Evolutionary conservation across 305 asterid genomes (phyloP).

Genomic region (Fraxinus dipetala): DNA sequence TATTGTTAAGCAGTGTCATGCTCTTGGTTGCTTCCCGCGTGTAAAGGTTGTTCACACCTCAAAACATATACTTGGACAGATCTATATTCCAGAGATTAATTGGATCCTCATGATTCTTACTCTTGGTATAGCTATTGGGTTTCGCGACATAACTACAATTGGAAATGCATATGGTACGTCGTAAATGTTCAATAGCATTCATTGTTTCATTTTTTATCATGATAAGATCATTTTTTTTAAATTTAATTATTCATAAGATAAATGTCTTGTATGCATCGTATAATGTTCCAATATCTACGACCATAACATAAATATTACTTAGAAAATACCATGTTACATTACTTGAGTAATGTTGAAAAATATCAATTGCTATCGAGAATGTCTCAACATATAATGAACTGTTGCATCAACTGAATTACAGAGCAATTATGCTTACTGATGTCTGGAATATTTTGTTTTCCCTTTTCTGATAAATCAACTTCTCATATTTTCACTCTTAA

Average conservation of each 20-base stretch:
- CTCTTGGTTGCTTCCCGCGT: slow-evolving; percentile 68
- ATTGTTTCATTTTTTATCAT: neutral
- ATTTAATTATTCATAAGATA: neutral
- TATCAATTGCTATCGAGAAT: neutral
- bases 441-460: neutral
- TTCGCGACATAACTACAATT: slow-evolving; percentile 46
- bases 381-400: neutral
- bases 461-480: neutral
- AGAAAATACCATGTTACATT: neutral
- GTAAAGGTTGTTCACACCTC: slow-evolving; percentile 82
- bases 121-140: slow-evolving; percentile 71
- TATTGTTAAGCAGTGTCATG: slow-evolving; percentile 61
- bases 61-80: slow-evolving; percentile 68
- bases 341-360: neutral
- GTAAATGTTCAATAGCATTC: neutral
- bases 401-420: neutral
- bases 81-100: slow-evolving; percentile 73
- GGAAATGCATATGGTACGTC: slow-evolving; percentile 92
- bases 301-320: neutral
- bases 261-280: neutral
- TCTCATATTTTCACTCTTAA: neutral
- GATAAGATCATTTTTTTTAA: neutral
- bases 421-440: neutral
- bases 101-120: slow-evolving; percentile 86
- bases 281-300: neutral